A percentile compares a stretch with the other conserved stretches of the same genome.
Evolutionary conservation across 1,284 basidiomycete species (phyloP).

Genomic region (Papiliotrema terrestris): DNA sequence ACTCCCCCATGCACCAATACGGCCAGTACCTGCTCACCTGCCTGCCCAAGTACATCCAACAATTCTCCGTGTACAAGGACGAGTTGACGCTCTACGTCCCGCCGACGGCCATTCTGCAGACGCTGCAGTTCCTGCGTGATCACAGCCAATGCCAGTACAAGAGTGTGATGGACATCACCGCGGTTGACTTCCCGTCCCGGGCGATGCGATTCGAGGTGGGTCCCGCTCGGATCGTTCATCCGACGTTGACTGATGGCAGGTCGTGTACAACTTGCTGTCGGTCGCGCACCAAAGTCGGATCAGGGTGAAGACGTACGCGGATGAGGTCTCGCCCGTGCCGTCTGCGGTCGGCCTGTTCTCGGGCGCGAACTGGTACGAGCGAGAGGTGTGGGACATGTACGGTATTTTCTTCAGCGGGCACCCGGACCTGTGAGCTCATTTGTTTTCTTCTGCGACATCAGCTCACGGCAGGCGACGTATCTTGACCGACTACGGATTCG

Average conservation of each 20-base stretch:
- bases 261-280: conserved; percentile 93
- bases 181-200: conserved; percentile 90
- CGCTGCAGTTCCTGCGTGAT: conserved; percentile 91
- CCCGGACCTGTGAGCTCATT: conserved; percentile 78
- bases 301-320: conserved; percentile 96
- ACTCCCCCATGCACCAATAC: conserved; percentile 76
- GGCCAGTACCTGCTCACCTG: conserved; percentile 87
- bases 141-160: conserved; percentile 97
- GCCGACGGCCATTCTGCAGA: conserved; percentile 77
- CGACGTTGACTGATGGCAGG: conserved; percentile 37
- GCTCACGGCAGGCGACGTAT: conserved; percentile 70
- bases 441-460: not conserved
- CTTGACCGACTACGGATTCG: conserved; percentile 98
- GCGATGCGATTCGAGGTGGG: conserved; percentile 83
- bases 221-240: not conserved
- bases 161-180: conserved; percentile 86
- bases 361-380: conserved; percentile 95
- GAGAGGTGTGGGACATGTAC: conserved; percentile 97
- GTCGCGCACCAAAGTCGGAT: conserved; percentile 70
- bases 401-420: conserved; percentile 96
- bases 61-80: conserved; percentile 97
- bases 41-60: conserved; percentile 91
- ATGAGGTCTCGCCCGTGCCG: conserved; percentile 91
- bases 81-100: conserved; percentile 79
- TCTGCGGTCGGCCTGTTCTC: conserved; percentile 75